Evolutionary conservation across 176 grass and related monocot genomes (phyloP).

Genomic region (Phragmites australis): DNA sequence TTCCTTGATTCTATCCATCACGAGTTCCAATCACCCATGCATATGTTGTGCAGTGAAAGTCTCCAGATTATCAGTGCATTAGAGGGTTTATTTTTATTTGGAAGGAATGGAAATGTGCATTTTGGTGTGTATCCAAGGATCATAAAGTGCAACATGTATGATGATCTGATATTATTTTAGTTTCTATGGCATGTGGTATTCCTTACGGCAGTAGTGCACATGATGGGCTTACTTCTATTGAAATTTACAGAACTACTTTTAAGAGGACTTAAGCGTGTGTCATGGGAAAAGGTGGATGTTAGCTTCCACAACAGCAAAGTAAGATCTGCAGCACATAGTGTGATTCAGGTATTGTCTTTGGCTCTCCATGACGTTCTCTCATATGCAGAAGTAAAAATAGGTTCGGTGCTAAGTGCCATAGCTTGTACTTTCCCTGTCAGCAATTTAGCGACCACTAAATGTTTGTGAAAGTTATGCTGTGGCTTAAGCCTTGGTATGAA

Average conservation of each 20-base stretch:
- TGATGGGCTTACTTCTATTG: constrained; percentile 18
- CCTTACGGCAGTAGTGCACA: neutral
- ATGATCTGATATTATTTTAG: constrained; percentile 6
- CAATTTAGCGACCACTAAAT: constrained; percentile 1
- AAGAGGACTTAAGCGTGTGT: constrained; percentile 69
- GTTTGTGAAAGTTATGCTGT: constrained; percentile 19
- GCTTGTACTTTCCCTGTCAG: neutral
- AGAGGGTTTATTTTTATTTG: neutral
- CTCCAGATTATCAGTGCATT: neutral
- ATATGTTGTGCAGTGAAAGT: neutral
- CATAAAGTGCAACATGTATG: neutral
- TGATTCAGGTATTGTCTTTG: constrained; percentile 75
- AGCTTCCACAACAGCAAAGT: constrained; percentile 82
- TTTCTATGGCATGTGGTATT: constrained; percentile 24
- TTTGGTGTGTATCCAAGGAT: neutral
- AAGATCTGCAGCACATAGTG: constrained; percentile 83
- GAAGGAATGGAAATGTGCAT: constrained; percentile 9
- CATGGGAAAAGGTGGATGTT: constrained; percentile 97
- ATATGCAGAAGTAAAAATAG: constrained; percentile 1
- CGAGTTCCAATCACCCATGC: neutral
- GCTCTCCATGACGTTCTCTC: neutral
- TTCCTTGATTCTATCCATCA: neutral
- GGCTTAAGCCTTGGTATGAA: neutral
- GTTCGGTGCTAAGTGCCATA: neutral
- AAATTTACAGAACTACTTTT: constrained; percentile 74